A percentile compares a stretch with the other conserved stretches of the same genome.
Conservation (phyloP, 345 rosid species). For the Mercurialis annua region DNA sequence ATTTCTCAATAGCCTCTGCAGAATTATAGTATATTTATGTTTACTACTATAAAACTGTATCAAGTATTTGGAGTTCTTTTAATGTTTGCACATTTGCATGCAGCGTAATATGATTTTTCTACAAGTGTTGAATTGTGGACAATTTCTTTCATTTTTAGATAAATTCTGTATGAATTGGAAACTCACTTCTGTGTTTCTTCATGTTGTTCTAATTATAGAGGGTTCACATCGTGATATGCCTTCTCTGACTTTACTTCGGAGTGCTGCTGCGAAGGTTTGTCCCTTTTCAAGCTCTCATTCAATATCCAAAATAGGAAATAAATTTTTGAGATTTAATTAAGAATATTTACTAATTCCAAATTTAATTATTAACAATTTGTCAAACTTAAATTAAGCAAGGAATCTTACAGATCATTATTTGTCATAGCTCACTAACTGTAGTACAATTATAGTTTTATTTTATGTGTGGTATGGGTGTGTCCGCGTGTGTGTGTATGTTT, state of each 20-base stretch:
- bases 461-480: too few species aligned
- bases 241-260: slow-evolving; percentile 66
- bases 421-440: too few species aligned
- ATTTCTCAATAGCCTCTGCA: background rate
- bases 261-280: slow-evolving; percentile 65
- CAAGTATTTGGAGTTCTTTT: background rate
- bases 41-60: background rate
- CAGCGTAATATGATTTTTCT: background rate
- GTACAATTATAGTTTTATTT: too few species aligned
- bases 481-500: too few species aligned
- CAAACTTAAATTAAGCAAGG: too few species aligned
- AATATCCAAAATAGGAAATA: too few species aligned
- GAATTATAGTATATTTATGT: background rate
- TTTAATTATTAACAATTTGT: too few species aligned
- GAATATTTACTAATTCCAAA: too few species aligned
- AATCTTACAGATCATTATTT: too few species aligned
- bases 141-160: too few species aligned
- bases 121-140: background rate
- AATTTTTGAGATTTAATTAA: too few species aligned
- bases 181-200: slow-evolving; percentile 8
- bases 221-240: slow-evolving; percentile 89
- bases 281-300: background rate
- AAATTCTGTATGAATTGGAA: background rate
- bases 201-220: slow-evolving; percentile 44
- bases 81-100: background rate